Base-by-base conservation (phyloP, 306 rosid species). In the Hylodesmum podocarpum region DNA sequence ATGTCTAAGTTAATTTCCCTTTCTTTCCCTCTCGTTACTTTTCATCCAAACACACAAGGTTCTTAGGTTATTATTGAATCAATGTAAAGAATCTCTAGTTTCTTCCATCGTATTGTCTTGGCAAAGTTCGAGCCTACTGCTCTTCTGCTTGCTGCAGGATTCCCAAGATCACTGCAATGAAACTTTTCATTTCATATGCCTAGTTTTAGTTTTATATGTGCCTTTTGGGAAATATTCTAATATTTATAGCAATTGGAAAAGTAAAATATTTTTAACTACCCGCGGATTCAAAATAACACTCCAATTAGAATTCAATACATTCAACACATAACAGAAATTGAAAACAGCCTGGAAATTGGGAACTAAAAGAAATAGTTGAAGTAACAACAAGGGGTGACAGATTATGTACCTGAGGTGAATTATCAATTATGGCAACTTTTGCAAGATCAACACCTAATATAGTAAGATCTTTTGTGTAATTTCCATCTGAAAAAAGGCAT, bases 391-490 rank as follows among this genome's bases (percentile, higher is more conserved):
- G 53, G 80, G 65, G 49, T 2, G 66, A 22, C 16, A 62, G 68
- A 50, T 74, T 53, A 41, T 66, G 28, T 89, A 95, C 97, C 99
- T 95, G 97, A 76, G 99, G 99, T 77, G 96, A 88, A 86, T 95
- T 95, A 82, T 95, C 99, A 81, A 95, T 74, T 78, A 95, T 95
- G 71, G 83, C 97, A 78, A 95, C 92, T 79, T 91, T 95, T 68
- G 96, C 92, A 59, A 92, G 91, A 84, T 95, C 97, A 77, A 89
- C 81, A 78, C 93, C 97, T 86, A 95, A 86, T 46, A 95, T 86
- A 51, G 96, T 90, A 88, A 95, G 83, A 89, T 95, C 99, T 84
- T 92, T 95, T 29, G 97, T 95, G 84, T 92, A 92, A 80, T 88
- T 88, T 73, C 99, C 99, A 78, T 95, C 94, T 44, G 91, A 77